Evolutionary conservation across 345 rosid genomes (phyloP), one percentile per base, ranked within the genome.

Genomic region (Triadica sebifera): DNA sequence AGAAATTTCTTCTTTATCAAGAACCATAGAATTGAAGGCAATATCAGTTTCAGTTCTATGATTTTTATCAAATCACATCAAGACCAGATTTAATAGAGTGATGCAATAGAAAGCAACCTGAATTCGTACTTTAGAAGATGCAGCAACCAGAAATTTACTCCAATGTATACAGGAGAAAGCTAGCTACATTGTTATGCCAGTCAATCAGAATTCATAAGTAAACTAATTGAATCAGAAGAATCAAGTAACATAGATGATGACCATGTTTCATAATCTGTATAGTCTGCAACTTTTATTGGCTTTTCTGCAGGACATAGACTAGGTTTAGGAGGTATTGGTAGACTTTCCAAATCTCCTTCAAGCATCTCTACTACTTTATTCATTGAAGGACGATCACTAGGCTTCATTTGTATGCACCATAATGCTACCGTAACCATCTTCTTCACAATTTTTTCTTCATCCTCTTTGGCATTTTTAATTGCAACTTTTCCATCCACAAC

Each of bases 391-490:
- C 70, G 79, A 69, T 69, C 51, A 41, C 19, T 10, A 19, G 79
- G 74, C 67, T 76, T 69, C 70, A 61, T 69, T 25, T 76, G 79
- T 60, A 76, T 76, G 53, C 79, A 76, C 69, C 74, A 76, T 17
- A 76, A 45, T 20, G 74, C 74, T 57, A 76, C 74, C 0, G 25
- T 69, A 8, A 70, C 56, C 55, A 69, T 69, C 60, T 76, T 75
- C 79, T 69, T 61, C 3, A 64, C 79, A 12, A 69, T 0, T 11
- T 50, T 17, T 20, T 66, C 56, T 57, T 74, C 72, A 12, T 47
- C 56, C 60, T 19, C 47, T 13, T 55, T n/a, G 5, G 55, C 73
- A 41, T 75, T 57, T 49, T 51, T 47, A 9, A 51, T 17, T 61
- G 46, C 63, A 39, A 68, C 41, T 22, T 70, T 68, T 59, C 63